Conservation (phyloP, 352 stramenopile genomes). For the Phytophthora litchii region DNA sequence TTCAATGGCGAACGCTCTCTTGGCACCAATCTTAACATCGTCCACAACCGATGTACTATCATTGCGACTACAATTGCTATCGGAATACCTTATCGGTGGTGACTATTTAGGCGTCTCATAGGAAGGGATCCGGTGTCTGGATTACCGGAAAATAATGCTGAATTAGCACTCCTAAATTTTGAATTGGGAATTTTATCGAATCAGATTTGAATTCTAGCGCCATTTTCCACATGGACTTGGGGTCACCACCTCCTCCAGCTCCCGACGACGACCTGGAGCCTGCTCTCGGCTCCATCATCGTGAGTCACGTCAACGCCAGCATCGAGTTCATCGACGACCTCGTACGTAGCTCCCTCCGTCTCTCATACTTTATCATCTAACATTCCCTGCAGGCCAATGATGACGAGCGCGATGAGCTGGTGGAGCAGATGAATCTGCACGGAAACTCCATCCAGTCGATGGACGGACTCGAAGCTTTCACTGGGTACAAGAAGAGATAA, state of each 20-base stretch:
- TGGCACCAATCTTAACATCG: too few species aligned
- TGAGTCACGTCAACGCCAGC: conserved; percentile 49
- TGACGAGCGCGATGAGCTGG: conserved; percentile 45
- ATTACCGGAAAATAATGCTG: too few species aligned
- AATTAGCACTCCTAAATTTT: too few species aligned
- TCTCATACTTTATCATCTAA: conserved; percentile 5
- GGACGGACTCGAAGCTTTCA: conserved; percentile 72
- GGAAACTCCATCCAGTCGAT: conserved; percentile 70
- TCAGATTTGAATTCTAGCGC: conserved; percentile 25
- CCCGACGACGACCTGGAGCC: conserved; percentile 9
- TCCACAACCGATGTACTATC: too few species aligned
- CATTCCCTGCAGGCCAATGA: conserved; percentile 26
- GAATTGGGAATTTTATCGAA: too few species aligned
- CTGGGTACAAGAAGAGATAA: conserved; percentile 22
- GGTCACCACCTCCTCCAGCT: conserved; percentile 5
- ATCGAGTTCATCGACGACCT: conserved; percentile 50
- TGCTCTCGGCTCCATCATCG: conserved; percentile 10
- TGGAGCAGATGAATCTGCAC: conserved; percentile 83
- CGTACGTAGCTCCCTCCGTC: conserved; percentile 9
- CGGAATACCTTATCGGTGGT: too few species aligned
- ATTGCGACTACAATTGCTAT: too few species aligned
- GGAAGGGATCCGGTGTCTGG: too few species aligned
- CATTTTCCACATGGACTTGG: conserved; percentile 5
- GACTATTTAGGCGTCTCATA: too few species aligned
- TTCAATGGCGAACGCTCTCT: too few species aligned